These are phyloP conservation scores for Cynara cardunculus DNA, from an alignment of 129 eudicot genomes.

Conservation along the genomic window DNA sequence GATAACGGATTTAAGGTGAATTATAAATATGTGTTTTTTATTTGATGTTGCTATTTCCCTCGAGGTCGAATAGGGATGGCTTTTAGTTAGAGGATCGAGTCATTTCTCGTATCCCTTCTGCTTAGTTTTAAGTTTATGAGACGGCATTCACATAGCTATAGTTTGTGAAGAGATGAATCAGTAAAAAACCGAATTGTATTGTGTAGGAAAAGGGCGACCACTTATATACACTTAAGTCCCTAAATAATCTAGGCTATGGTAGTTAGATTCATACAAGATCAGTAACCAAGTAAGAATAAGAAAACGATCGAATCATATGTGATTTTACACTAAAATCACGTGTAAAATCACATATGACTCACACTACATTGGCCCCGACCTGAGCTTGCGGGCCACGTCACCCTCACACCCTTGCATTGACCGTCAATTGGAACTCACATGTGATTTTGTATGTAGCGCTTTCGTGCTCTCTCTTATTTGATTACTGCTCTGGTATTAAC, in stretches of 20 bases:
- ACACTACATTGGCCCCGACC: too few relatives aligned
- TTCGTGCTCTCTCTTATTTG: too few relatives aligned
- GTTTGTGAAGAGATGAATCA: neutral
- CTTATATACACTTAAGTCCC: neutral
- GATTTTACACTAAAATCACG: too few relatives aligned
- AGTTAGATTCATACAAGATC: neutral
- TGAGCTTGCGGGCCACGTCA: too few relatives aligned
- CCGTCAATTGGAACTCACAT: too few relatives aligned
- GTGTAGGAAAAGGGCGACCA: neutral
- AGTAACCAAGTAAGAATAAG: too few relatives aligned
- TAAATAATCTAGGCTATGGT: neutral
- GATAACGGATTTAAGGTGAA: neutral
- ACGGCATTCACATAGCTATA: neutral
- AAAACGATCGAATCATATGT: too few relatives aligned
- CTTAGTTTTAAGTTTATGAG: too few relatives aligned
- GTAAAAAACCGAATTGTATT: neutral
- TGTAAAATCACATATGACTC: too few relatives aligned
- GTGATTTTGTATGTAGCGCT: too few relatives aligned
- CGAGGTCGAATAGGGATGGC: neutral
- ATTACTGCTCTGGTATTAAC: too few relatives aligned
- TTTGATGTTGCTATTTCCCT: neutral
- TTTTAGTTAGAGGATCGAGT: neutral
- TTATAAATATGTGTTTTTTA: neutral
- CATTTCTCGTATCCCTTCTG: neutral
- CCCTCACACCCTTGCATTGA: too few relatives aligned